phyloP scores from a whole-genome alignment of 2,329 filamentous ascomycete species.

The Stagonosporopsis vannaccii region DNA sequence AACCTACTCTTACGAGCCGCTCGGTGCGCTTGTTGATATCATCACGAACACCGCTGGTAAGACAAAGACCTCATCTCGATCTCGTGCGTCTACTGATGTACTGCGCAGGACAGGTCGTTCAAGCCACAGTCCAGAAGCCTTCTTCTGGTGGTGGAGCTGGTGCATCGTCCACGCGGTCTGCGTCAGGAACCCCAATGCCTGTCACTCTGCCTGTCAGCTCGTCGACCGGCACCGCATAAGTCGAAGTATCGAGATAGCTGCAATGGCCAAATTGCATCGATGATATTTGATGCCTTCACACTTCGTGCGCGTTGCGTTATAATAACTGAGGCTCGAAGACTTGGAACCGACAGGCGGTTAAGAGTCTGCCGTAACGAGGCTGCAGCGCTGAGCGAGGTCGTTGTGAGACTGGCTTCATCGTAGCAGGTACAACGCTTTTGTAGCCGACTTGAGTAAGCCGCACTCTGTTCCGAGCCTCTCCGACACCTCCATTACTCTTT shows the following conservation, averaged over 20 bases:
- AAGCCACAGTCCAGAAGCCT: constrained; percentile 54
- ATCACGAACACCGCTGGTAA: constrained; percentile 59
- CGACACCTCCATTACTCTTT: no score
- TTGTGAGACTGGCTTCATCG: neutral
- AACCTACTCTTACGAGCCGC: constrained; percentile 60
- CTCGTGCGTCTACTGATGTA: neutral
- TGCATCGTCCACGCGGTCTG: constrained; percentile 30
- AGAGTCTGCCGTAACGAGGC: no score
- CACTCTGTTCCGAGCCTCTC: neutral
- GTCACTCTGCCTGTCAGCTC: constrained; percentile 41
- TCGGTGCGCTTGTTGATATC: constrained; percentile 63
- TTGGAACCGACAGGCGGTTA: no score
- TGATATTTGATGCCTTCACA: neutral
- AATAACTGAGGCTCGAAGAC: no score
- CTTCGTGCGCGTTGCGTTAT: neutral
- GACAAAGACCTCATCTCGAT: neutral
- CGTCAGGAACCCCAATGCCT: constrained; percentile 34
- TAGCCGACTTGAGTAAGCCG: no score
- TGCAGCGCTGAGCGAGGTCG: no score
- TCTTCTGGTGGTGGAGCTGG: constrained; percentile 31
- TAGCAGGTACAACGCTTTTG: neutral
- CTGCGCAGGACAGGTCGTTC: constrained; percentile 59
- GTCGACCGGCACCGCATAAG: constrained; percentile 27
- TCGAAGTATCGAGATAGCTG: neutral
- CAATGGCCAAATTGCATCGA: neutral